A percentile compares a stretch with the other conserved stretches of the same genome.
phyloP scores from a whole-genome alignment of 306 rosid genomes.

The Spatholobus suberectus region DNA sequence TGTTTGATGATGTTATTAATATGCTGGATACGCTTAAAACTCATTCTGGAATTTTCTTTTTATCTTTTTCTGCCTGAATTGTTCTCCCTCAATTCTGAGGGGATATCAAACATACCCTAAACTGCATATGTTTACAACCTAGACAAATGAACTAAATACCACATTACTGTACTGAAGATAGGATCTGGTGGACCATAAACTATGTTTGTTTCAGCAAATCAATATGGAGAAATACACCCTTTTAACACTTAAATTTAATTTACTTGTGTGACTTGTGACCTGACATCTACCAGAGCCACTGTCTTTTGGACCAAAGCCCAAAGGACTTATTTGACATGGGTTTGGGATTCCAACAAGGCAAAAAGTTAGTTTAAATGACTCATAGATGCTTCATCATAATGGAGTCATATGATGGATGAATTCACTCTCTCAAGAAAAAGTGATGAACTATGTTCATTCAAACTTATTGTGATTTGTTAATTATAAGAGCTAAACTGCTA shows the following conservation, averaged over 20 bases:
- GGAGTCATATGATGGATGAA: background rate
- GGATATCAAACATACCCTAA: constrained; percentile 3
- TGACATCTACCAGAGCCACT: background rate
- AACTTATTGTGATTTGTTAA: background rate
- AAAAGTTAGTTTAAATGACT: constrained; percentile 3
- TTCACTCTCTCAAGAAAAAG: background rate
- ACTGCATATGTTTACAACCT: constrained; percentile 17
- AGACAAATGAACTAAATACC: background rate
- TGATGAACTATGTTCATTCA: background rate
- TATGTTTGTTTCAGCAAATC: background rate
- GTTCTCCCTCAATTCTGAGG: constrained; percentile 23
- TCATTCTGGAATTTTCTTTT: background rate
- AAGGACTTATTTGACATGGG: background rate
- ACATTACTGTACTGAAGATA: constrained; percentile 23
- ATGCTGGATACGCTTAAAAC: constrained; percentile 29
- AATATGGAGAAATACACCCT: constrained; percentile 9
- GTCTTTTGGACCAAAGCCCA: constrained; percentile 11
- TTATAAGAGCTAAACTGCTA: background rate
- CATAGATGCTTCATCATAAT: constrained; percentile 6
- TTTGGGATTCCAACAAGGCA: background rate
- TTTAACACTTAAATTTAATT: background rate
- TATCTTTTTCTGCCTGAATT: background rate
- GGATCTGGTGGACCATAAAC: background rate
- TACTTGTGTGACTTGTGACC: background rate
- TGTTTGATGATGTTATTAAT: constrained; percentile 16